Evolutionary conservation across 148 eudicot species (phyloP).

Genomic region (Agrostemma githago): DNA sequence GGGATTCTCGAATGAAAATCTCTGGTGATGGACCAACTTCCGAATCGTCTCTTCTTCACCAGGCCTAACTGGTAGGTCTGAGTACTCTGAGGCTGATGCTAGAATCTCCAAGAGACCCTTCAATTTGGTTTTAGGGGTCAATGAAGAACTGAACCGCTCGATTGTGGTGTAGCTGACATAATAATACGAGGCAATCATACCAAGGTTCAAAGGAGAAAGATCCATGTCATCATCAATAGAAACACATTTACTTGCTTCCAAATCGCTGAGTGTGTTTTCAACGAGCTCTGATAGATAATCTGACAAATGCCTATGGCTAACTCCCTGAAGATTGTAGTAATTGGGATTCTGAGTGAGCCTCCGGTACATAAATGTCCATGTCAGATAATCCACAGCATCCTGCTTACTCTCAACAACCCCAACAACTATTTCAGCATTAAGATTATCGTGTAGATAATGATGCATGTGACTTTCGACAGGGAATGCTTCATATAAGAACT

Average conservation of each 20-base stretch:
- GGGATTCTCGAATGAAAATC: conserved; percentile 81
- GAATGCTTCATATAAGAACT: conserved; percentile 89
- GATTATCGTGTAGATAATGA: conserved; percentile 80
- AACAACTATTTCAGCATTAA: conserved; percentile 89
- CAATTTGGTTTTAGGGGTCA: conserved; percentile 68
- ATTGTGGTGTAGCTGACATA: conserved; percentile 89
- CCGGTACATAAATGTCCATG: conserved; percentile 95
- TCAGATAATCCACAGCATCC: conserved; percentile 93
- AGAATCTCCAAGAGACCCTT: conserved; percentile 86
- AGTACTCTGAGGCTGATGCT: conserved; percentile 87
- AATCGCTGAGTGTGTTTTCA: conserved; percentile 68
- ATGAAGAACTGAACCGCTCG: conserved; percentile 79
- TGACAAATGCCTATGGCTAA: conserved; percentile 84
- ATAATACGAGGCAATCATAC: conserved; percentile 94
- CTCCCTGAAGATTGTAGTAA: conserved; percentile 94
- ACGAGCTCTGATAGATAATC: conserved; percentile 94
- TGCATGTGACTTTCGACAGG: conserved; percentile 96
- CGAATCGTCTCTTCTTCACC: conserved; percentile 85
- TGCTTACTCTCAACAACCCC: conserved; percentile 83
- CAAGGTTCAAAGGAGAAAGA: conserved; percentile 75
- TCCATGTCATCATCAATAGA: conserved; percentile 69
- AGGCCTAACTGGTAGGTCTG: conserved; percentile 69
- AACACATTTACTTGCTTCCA: conserved; percentile 85
- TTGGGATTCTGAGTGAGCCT: conserved; percentile 96
- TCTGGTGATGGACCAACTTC: conserved; percentile 68